These are phyloP conservation scores for Colletotrichum sp. DNA, from an alignment of 2,329 filamentous ascomycete species.

Conservation along the genomic window DNA sequence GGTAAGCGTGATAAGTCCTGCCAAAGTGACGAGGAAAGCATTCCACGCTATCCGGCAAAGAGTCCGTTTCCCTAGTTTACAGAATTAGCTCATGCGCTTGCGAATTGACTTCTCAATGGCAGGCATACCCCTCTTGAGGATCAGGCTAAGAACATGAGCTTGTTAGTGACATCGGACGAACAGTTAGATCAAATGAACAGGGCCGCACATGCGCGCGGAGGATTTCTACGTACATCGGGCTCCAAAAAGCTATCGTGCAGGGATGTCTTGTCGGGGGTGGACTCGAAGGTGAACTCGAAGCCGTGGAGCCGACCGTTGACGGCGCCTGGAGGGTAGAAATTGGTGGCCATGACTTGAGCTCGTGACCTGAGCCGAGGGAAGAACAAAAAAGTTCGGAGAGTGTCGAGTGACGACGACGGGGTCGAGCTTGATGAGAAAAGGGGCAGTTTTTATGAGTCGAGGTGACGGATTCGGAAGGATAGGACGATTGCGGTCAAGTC, in stretches of 20 bases:
- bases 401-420: not conserved
- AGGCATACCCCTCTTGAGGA: slow-evolving; percentile 21
- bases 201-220: not conserved
- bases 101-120: not conserved
- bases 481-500: slow-evolving; percentile 6
- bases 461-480: not conserved
- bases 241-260: slow-evolving; percentile 21
- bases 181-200: not conserved
- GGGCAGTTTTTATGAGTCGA: not conserved
- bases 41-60: slow-evolving; percentile 46
- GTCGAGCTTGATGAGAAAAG: not conserved
- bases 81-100: not conserved
- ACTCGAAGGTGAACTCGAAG: slow-evolving; percentile 24
- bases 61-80: slow-evolving; percentile 32
- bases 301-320: slow-evolving; percentile 8
- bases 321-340: slow-evolving; percentile 5
- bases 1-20: slow-evolving; percentile 53
- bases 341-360: slow-evolving; percentile 2
- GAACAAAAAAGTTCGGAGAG: not conserved
- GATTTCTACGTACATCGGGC: slow-evolving; percentile 10
- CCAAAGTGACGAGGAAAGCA: slow-evolving; percentile 48
- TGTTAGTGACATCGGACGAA: slow-evolving; percentile 15
- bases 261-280: slow-evolving; percentile 21
- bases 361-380: not conserved
- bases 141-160: slow-evolving; percentile 1